These are phyloP conservation scores for Exophiala calicioides DNA, from an alignment of 2,329 filamentous ascomycete species.

Conservation along the genomic window DNA sequence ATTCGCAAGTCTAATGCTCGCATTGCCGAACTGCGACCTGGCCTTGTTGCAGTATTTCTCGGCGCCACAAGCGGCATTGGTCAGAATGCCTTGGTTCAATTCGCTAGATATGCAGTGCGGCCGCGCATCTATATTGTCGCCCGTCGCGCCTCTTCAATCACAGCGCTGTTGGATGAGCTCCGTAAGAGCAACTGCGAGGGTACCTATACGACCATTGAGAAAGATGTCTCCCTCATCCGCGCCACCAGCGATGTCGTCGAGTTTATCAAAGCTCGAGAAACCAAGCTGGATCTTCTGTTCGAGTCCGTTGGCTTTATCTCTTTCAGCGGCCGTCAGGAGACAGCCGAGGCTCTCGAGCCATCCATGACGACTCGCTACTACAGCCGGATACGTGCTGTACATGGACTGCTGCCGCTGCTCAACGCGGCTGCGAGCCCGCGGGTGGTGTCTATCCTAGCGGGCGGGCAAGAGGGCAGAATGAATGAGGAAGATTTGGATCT, in stretches of 20 bases:
- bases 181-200: not conserved
- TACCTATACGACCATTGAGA: constrained; percentile 3
- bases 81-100: constrained; percentile 8
- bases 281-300: constrained; percentile 12
- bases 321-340: constrained; percentile 43
- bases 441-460: constrained; percentile 56
- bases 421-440: constrained; percentile 35
- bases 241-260: constrained; percentile 8
- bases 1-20: constrained; percentile 9
- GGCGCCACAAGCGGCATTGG: constrained; percentile 10
- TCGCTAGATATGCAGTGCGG: constrained; percentile 2
- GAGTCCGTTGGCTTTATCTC: constrained; percentile 12
- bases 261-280: not conserved
- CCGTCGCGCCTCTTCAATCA: constrained; percentile 1
- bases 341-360: constrained; percentile 57
- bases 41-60: constrained; percentile 10
- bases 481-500: constrained; percentile 48
- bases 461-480: constrained; percentile 53
- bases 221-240: constrained; percentile 8
- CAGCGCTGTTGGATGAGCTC: not conserved
- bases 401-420: constrained; percentile 56
- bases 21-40: constrained; percentile 1
- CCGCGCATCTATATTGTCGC: constrained; percentile 10
- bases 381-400: constrained; percentile 57
- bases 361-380: constrained; percentile 57